phyloP scores from a whole-genome alignment of 345 rosid species.

The Populus pruinosa region DNA sequence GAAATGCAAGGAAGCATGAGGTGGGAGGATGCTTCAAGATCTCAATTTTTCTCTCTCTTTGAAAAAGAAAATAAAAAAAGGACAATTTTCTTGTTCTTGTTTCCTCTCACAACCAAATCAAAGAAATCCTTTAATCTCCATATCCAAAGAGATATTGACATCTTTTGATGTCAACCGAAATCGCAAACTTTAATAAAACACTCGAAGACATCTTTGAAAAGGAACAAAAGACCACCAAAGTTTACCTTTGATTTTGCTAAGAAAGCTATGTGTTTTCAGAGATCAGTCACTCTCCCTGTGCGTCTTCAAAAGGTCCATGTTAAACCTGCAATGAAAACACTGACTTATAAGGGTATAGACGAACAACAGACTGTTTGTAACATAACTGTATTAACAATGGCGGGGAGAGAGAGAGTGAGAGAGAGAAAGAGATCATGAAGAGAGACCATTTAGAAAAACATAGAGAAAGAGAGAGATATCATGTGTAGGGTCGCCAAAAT shows the following conservation, averaged over 20 bases:
- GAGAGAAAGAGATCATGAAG: not conserved
- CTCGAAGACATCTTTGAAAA: not conserved
- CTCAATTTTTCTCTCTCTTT: not conserved
- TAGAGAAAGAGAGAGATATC: not conserved
- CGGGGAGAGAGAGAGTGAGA: not conserved
- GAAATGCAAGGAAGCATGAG: not conserved
- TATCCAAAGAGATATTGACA: not conserved
- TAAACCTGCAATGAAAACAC: not conserved
- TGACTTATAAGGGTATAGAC: not conserved
- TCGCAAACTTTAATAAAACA: not conserved
- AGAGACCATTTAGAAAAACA: not conserved
- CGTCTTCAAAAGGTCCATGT: not conserved
- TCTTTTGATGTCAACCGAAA: not conserved
- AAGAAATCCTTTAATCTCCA: not conserved
- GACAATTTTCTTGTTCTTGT: not conserved
- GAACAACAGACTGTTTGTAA: not conserved
- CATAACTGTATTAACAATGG: not conserved
- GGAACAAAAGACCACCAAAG: not conserved
- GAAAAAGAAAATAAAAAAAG: not conserved
- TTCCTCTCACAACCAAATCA: not conserved
- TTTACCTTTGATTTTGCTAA: not conserved
- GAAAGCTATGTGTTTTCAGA: not conserved
- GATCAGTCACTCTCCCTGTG: constrained; percentile 1
- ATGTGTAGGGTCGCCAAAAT: not conserved
- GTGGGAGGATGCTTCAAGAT: not conserved